Evolutionary conservation across 208 protist species (phyloP).

Genomic region (Crithidia mellificae): DNA sequence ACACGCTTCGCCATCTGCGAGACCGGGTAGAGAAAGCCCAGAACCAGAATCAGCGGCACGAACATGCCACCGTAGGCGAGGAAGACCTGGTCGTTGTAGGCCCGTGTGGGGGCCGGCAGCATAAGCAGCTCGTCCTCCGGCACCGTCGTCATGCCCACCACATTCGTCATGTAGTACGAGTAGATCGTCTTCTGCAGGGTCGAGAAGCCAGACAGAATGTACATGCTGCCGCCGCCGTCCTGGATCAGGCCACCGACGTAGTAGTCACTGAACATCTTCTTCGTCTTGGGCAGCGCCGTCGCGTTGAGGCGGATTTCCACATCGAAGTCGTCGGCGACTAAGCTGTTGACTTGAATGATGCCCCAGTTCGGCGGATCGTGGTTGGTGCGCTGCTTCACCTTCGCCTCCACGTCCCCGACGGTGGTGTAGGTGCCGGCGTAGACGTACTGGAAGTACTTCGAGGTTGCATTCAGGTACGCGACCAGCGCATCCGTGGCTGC

Average conservation of each 20-base stretch:
- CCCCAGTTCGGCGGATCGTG: slow-evolving; percentile 48
- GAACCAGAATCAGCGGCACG: slow-evolving; percentile 67
- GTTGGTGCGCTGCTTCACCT: slow-evolving; percentile 27
- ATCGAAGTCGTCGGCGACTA: slow-evolving; percentile 39
- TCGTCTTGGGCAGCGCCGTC: slow-evolving; percentile 41
- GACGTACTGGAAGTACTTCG: slow-evolving; percentile 49
- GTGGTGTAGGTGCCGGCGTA: slow-evolving; percentile 41
- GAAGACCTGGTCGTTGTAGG: slow-evolving; percentile 52
- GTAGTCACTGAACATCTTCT: slow-evolving; percentile 17
- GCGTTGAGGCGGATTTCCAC: slow-evolving; percentile 60
- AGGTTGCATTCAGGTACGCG: slow-evolving; percentile 33
- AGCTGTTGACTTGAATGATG: slow-evolving; percentile 44
- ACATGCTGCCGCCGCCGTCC: slow-evolving; percentile 31
- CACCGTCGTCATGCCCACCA: slow-evolving; percentile 34
- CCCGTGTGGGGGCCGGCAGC: slow-evolving; percentile 46
- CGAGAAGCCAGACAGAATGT: slow-evolving; percentile 60
- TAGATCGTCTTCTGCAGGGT: slow-evolving; percentile 46
- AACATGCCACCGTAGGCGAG: slow-evolving; percentile 46
- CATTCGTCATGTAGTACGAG: slow-evolving; percentile 40
- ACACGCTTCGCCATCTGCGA: slow-evolving; percentile 78
- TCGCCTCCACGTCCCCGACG: slow-evolving; percentile 25
- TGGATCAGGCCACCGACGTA: slow-evolving; percentile 38
- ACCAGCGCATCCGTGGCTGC: slow-evolving; percentile 34
- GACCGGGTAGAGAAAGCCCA: slow-evolving; percentile 78
- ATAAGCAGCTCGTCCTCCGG: slow-evolving; percentile 31